Base-by-base conservation (phyloP, 2,329 filamentous ascomycete genomes). In the Pseudogymnoascus sp. region DNA sequence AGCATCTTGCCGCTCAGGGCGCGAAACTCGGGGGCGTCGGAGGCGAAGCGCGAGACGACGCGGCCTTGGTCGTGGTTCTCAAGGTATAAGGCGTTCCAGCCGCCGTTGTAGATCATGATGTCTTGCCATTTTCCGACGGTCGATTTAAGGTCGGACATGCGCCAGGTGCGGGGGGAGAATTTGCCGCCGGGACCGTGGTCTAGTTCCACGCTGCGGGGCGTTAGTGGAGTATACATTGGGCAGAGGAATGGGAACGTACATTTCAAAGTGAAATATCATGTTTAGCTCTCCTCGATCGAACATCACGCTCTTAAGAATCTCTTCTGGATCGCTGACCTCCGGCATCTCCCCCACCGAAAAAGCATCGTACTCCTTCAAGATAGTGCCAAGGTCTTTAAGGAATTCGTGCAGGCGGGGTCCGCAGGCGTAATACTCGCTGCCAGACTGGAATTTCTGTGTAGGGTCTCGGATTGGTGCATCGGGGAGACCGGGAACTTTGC, bases 201-300 rank as follows among this genome's bases (percentile, higher is more conserved):
- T 15, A 84, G 74, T 36, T 81, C 77, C 65, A 84, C 78, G 33
- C 78, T 81, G 19, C 26, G 17, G 8, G 11, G 15, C 1, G n/a
- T 67, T 33, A 66, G 63, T 61, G 33, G 10, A 17, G n/a, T 17
- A 65, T 57, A 23, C 21, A 15, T 47, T 40, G 21, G 19, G 60
- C 60, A 61, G 40, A 60, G 26, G 35, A 62, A 11, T 60, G 63
- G 36, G 63, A 44, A 71, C 78, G 69, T 69, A 82, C 80, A 84
- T 77, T 64, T 89, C 87, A 70, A 90, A 90, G 68, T 88, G 84
- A 74, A 90, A 90, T 36, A 90, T 86, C 86, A 90, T 90, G 71
- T 83, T 86, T 50, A 90, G 74, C 70, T 89, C 85, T 33, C 80
- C 78, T 15, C 82, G 78, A 61, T 83, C 80, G 21, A 78, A 80